These are phyloP conservation scores for Clarireedia sp. DNA, from an alignment of 2,329 filamentous ascomycete species.

Conservation along the genomic window DNA sequence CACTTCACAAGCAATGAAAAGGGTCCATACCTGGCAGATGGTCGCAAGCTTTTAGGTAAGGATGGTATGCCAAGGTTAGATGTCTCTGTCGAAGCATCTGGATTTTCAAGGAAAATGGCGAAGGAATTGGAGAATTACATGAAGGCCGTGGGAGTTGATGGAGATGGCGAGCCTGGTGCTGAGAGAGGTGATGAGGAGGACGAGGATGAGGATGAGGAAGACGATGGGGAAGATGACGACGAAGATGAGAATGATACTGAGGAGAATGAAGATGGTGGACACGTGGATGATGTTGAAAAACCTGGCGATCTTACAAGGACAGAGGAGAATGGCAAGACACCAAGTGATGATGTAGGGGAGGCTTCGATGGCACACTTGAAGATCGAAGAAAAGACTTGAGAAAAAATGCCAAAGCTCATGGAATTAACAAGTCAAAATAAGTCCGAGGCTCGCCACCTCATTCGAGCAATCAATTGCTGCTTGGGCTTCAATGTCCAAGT, in stretches of 20 bases:
- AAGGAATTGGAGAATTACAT: slow-evolving; percentile 91
- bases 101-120: slow-evolving; percentile 94
- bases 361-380: slow-evolving; percentile 19
- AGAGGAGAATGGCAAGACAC: not conserved
- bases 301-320: not conserved
- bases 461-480: not conserved
- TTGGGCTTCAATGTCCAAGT: not conserved
- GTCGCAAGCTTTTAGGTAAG: slow-evolving; percentile 63
- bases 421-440: not conserved
- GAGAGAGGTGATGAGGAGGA: slow-evolving; percentile 31
- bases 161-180: slow-evolving; percentile 30
- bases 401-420: slow-evolving; percentile 4
- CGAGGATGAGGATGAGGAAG: slow-evolving; percentile 30
- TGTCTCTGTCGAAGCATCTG: slow-evolving; percentile 81
- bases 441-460: not conserved
- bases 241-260: slow-evolving; percentile 27
- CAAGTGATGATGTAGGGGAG: slow-evolving; percentile 7
- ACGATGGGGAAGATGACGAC: slow-evolving; percentile 26
- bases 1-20: slow-evolving; percentile 74
- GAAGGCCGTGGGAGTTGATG: slow-evolving; percentile 56
- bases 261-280: not conserved
- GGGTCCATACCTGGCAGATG: slow-evolving; percentile 80
- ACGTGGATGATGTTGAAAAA: not conserved
- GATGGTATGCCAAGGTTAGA: slow-evolving; percentile 66
- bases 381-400: slow-evolving; percentile 26